Base-by-base conservation (phyloP, 805 yeast genomes). In the Wickerhamiella parazyma region DNA sequence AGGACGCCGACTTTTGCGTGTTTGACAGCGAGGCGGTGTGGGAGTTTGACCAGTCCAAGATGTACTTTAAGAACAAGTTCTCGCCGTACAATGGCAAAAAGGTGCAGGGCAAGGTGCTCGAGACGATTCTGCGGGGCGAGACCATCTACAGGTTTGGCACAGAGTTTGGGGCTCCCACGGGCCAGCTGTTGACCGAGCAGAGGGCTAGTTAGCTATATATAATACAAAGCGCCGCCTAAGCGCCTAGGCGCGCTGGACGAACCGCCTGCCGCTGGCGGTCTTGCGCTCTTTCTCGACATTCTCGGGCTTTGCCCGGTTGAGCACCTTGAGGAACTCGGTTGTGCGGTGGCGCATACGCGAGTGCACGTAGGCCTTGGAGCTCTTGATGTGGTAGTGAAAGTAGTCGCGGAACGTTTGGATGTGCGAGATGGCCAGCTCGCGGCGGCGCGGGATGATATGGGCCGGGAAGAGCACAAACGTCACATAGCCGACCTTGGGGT, bases 301-400 rank as follows among this genome's bases (percentile, higher is more conserved):
- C 56, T 91, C 99, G 21, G 95, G 89, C 65, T 87, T 86, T 24
- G 98, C 98, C 59, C 99, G 75, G 68, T 91, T 91, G 65, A 91
- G 76, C 25, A 91, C 89, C 70, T 91, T 91, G 59, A 87, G 74
- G 68, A 87, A 91, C 56, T 93, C 91, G 53, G 81, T 78, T 19
- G 91, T 97, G 57, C 98, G 75, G 65, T 71, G 84, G 64, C 99
- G 77, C 99, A 91, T 91, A 70, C 99, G 79, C 41, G 95, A 85
- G 64, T 91, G 99, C 79, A 91, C 78, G 66, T 83, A 91, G 28
- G 98, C 97, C 70, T 91, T 91, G 48, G 95, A 86, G 63, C 96
- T 89, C 67, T 91, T 91, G 68, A 91, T 91, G 61, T 91, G 99
- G 65, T 89, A 91, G 63, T 91, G 99, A 80, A 91, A 91, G 66